These are phyloP conservation scores for Chrysoporthe austroafricana DNA, from an alignment of 2,329 filamentous ascomycete genomes.

Conservation along the genomic window DNA sequence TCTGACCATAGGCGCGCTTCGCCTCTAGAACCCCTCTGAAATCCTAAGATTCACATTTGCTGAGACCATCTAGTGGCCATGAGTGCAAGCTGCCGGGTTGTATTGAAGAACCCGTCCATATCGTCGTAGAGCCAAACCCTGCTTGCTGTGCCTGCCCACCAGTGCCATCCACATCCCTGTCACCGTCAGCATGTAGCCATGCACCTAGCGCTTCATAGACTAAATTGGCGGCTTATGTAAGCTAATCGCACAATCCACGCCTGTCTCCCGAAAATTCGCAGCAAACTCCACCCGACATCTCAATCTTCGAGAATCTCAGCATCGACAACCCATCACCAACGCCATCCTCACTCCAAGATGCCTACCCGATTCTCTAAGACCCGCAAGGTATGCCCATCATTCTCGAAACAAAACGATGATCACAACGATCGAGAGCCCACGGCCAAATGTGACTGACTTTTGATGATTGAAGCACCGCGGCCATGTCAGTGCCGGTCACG, in stretches of 20 bases:
- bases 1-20: background rate
- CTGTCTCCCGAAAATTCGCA: constrained; percentile 16
- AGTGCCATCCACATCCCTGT: too few species aligned
- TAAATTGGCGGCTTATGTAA: constrained; percentile 17
- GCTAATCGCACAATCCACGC: constrained; percentile 6
- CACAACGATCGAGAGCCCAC: constrained; percentile 18
- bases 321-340: constrained; percentile 28
- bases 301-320: constrained; percentile 23
- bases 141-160: too few species aligned
- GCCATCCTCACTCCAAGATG: constrained; percentile 37
- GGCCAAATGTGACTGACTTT: constrained; percentile 36
- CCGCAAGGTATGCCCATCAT: constrained; percentile 56
- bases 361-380: constrained; percentile 77
- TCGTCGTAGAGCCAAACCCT: too few species aligned
- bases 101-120: too few species aligned
- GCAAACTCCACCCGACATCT: constrained; percentile 20
- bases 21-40: background rate
- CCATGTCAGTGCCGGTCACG: constrained; percentile 97
- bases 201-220: background rate
- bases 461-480: constrained; percentile 69
- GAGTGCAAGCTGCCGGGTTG: too few species aligned
- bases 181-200: background rate
- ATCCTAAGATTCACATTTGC: too few species aligned
- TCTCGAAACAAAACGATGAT: constrained; percentile 10
- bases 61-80: too few species aligned